Evolutionary conservation across 1,284 basidiomycete genomes (phyloP).

Genomic region (Ceratobasidium sp.): DNA sequence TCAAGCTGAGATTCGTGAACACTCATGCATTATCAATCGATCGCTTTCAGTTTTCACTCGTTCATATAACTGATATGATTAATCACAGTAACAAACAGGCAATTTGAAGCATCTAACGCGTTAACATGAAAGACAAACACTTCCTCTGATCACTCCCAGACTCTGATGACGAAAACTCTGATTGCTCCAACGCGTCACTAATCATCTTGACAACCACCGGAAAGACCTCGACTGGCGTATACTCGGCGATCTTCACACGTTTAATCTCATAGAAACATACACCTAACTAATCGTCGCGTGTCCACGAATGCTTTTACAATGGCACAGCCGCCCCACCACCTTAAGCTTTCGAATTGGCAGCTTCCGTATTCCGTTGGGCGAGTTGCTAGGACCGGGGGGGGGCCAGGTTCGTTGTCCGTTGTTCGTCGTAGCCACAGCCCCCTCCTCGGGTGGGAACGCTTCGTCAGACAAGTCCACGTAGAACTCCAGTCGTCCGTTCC

Average conservation of each 20-base stretch:
- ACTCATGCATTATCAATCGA: too few species aligned
- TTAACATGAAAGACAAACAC: not conserved
- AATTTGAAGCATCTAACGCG: too few species aligned
- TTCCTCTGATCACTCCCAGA: not conserved
- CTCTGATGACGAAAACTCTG: not conserved
- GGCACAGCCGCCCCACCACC: constrained; percentile 14
- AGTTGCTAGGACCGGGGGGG: not conserved
- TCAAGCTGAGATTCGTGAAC: too few species aligned
- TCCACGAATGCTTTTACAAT: constrained; percentile 23
- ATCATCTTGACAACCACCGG: not conserved
- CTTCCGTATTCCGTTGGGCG: too few species aligned
- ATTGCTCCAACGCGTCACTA: not conserved
- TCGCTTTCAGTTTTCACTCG: too few species aligned
- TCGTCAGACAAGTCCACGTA: constrained; percentile 22
- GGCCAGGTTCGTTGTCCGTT: too few species aligned
- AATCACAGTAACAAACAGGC: too few species aligned
- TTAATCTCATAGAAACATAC: not conserved
- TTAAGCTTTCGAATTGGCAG: constrained; percentile 5
- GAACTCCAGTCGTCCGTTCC: not conserved
- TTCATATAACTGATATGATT: too few species aligned
- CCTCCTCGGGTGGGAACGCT: not conserved
- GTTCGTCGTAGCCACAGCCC: too few species aligned
- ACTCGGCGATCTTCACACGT: not conserved
- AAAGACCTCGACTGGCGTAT: not conserved
- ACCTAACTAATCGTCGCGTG: constrained; percentile 19